Evolutionary conservation across 2,329 filamentous ascomycete genomes (phyloP).

Genomic region (Hypomyces perniciosus): DNA sequence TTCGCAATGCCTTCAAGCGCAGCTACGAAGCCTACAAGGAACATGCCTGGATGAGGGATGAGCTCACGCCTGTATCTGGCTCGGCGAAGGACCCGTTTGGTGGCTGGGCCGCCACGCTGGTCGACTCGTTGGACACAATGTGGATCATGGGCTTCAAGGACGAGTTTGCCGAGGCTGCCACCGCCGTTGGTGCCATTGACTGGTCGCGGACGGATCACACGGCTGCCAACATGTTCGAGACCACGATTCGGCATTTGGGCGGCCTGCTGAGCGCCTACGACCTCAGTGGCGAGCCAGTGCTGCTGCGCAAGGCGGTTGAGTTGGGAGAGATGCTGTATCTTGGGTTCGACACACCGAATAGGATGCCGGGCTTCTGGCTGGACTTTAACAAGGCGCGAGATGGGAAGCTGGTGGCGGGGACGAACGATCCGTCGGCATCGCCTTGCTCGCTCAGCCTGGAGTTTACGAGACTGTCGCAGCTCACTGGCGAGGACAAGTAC

Average conservation of each 20-base stretch:
- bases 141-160: conserved; percentile 56
- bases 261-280: conserved; percentile 47
- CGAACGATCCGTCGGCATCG: conserved; percentile 42
- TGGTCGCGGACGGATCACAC: conserved; percentile 40
- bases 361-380: conserved; percentile 42
- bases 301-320: conserved; percentile 45
- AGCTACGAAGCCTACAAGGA: conserved; percentile 47
- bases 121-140: conserved; percentile 56
- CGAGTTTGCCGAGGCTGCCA: conserved; percentile 50
- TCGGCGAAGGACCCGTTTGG: conserved; percentile 43
- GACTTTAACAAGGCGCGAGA: conserved; percentile 38
- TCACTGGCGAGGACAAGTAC: conserved; percentile 67
- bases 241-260: conserved; percentile 48
- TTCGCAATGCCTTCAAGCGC: conserved; percentile 36
- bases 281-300: conserved; percentile 37
- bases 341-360: conserved; percentile 50
- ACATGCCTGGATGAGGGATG: conserved; percentile 48
- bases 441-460: conserved; percentile 66
- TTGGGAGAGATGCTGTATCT: conserved; percentile 49
- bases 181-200: conserved; percentile 43
- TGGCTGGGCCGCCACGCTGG: conserved; percentile 53
- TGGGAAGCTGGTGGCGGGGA: conserved; percentile 42
- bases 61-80: conserved; percentile 44
- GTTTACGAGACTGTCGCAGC: conserved; percentile 67
- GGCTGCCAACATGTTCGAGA: conserved; percentile 49